Evolutionary conservation across 2,329 filamentous ascomycete genomes (phyloP).

Genomic region (Colletotrichum limetticola): DNA sequence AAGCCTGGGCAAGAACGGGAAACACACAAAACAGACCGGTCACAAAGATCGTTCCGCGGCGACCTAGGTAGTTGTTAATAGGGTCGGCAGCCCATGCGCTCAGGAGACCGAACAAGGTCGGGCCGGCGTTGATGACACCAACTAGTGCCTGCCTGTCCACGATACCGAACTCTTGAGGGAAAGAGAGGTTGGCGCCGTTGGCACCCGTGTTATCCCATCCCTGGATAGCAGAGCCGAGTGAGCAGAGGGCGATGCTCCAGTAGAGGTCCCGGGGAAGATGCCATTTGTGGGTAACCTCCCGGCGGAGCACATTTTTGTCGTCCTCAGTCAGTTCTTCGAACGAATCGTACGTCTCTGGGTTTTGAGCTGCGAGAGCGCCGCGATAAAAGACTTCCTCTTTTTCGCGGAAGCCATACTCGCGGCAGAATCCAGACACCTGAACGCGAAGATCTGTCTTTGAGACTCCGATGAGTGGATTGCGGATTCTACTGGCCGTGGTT

Average conservation of each 20-base stretch:
- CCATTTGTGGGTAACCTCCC: slow-evolving; percentile 44
- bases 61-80: slow-evolving; percentile 47
- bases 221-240: slow-evolving; percentile 44
- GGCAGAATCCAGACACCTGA: slow-evolving; percentile 41
- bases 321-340: slow-evolving; percentile 40
- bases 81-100: slow-evolving; percentile 45
- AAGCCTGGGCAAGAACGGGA: slow-evolving; percentile 63
- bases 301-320: slow-evolving; percentile 38
- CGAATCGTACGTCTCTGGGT: slow-evolving; percentile 32
- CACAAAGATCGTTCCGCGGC: slow-evolving; percentile 58
- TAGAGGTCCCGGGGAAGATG: slow-evolving; percentile 42
- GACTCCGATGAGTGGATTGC: slow-evolving; percentile 41
- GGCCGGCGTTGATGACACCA: slow-evolving; percentile 64
- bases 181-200: slow-evolving; percentile 52
- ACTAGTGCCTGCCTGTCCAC: slow-evolving; percentile 59
- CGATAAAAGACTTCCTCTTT: slow-evolving; percentile 41
- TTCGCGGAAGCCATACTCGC: slow-evolving; percentile 41
- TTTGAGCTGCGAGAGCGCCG: slow-evolving; percentile 44
- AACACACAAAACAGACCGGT: slow-evolving; percentile 66
- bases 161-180: slow-evolving; percentile 49
- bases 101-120: slow-evolving; percentile 38
- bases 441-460: slow-evolving; percentile 37
- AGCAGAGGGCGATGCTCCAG: slow-evolving; percentile 43
- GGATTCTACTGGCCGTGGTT: slow-evolving; percentile 36
- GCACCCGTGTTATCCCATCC: slow-evolving; percentile 59